Evolutionary conservation across 306 rosid genomes (phyloP), one percentile per base, ranked within the genome.

Genomic region (Vicia villosa): DNA sequence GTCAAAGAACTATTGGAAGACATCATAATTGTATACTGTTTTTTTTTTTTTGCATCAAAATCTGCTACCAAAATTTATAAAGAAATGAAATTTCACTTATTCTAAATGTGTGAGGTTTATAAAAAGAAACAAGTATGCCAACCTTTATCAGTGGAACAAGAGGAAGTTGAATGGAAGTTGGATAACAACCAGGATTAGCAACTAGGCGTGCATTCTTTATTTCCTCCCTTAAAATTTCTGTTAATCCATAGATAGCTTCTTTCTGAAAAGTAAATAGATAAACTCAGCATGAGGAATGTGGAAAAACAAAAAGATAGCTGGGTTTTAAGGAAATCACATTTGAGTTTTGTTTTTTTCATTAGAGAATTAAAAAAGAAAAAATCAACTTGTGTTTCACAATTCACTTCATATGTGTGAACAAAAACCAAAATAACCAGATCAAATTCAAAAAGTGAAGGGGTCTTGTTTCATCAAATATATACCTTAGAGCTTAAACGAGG

Each of bases 111-210:
- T 47, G 45, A n/a, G n/a, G 42, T 71, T 17, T 50, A 6, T 28
- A 77, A 65, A 42, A 51, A 61, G 73, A 37, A 55, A 36, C 37
- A 61, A 68, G 32, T 20, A 79, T 11, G 62, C 83, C 61, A 69
- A 94, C 96, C 97, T 94, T 85, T 74, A 90, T 79, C 77, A 94
- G 72, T 7, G 97, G 98, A 63, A 90, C 88, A 84, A 94, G 95
- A 40, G 98, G 96, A 78, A 94, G 90, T 73, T 94, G 98, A 77
- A 90, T 63, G 36, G 98, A 84, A 73, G 98, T 90, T 66, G 98
- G 98, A 86, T 90, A 94, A 69, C 98, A 94, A 60, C 98, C 98
- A 43, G 97, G 98, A 82, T 94, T 94, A 19, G 98, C 97, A 73
- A 94, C 96, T 41, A 90, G 84, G 28, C 95, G 89, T 36, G 98